Conservation (phyloP, 805 yeast genomes). For the Metschnikowia santaceciliae region DNA sequence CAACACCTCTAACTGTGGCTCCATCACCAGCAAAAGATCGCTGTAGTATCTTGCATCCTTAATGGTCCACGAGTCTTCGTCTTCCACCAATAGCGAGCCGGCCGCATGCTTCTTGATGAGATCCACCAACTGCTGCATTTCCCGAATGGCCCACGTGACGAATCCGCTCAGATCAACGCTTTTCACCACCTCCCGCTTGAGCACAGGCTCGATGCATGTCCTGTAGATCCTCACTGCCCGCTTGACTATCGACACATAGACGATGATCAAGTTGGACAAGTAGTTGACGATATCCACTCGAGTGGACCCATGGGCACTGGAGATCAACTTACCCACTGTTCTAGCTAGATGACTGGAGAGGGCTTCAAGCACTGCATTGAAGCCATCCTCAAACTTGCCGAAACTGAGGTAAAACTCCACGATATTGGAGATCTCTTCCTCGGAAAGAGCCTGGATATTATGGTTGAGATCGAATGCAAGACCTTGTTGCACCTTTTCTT, state of each 20-base stretch:
- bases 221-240: slow-evolving; percentile 55
- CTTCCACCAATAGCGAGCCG: slow-evolving; percentile 44
- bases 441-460: slow-evolving; percentile 28
- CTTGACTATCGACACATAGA: slow-evolving; percentile 31
- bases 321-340: slow-evolving; percentile 33
- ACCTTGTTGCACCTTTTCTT: slow-evolving; percentile 33
- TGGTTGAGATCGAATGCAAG: slow-evolving; percentile 36
- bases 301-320: slow-evolving; percentile 41
- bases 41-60: slow-evolving; percentile 46
- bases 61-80: slow-evolving; percentile 20
- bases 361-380: slow-evolving; percentile 32
- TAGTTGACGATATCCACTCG: slow-evolving; percentile 41
- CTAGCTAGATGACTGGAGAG: slow-evolving; percentile 28
- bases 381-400: slow-evolving; percentile 34
- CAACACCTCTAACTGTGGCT: slow-evolving; percentile 58
- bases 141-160: slow-evolving; percentile 73
- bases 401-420: slow-evolving; percentile 35
- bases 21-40: slow-evolving; percentile 51
- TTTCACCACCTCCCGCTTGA: slow-evolving; percentile 25
- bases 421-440: slow-evolving; percentile 30
- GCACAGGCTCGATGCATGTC: slow-evolving; percentile 43
- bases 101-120: slow-evolving; percentile 64
- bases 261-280: slow-evolving; percentile 36
- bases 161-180: slow-evolving; percentile 39
- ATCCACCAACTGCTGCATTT: slow-evolving; percentile 55